phyloP scores from a whole-genome alignment of 2,329 filamentous ascomycete species.

The Fusarium torulosum region DNA sequence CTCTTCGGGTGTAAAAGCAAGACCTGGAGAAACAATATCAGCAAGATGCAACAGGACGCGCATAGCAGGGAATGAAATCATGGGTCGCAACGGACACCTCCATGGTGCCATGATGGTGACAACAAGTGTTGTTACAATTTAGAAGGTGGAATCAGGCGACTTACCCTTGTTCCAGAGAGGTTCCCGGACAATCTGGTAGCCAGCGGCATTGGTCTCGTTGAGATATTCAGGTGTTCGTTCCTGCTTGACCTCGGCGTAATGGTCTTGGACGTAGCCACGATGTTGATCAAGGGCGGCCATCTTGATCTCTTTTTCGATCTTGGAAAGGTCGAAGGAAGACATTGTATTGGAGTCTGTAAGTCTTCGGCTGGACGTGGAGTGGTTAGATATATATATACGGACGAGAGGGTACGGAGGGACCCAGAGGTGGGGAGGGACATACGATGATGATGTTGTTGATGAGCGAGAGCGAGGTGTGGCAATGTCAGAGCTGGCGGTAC shows the following conservation, averaged over 20 bases:
- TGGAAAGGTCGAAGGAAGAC: constrained; percentile 67
- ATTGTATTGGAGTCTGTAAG: constrained; percentile 67
- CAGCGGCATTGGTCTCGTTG: constrained; percentile 63
- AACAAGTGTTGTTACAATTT: constrained; percentile 29
- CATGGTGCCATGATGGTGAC: constrained; percentile 27
- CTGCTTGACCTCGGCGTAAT: constrained; percentile 69
- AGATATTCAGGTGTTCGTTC: constrained; percentile 66
- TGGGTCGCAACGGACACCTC: neutral
- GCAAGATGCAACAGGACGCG: constrained; percentile 5
- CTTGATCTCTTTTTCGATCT: constrained; percentile 71
- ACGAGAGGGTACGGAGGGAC: constrained; percentile 56
- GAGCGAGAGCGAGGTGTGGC: constrained; percentile 64
- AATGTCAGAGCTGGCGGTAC: constrained; percentile 63
- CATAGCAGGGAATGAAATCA: neutral
- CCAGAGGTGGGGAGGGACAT: constrained; percentile 60
- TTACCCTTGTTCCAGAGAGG: constrained; percentile 76
- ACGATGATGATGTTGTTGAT: constrained; percentile 63
- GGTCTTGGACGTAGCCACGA: constrained; percentile 69
- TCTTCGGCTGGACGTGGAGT: constrained; percentile 63
- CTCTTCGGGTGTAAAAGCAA: constrained; percentile 74
- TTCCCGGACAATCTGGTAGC: constrained; percentile 72
- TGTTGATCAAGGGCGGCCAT: constrained; percentile 71
- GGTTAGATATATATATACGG: constrained; percentile 65
- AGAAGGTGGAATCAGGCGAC: constrained; percentile 35
- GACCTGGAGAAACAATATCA: constrained; percentile 58